These are phyloP conservation scores for Boechera stricta DNA, from an alignment of 345 rosid species.

Conservation along the genomic window DNA sequence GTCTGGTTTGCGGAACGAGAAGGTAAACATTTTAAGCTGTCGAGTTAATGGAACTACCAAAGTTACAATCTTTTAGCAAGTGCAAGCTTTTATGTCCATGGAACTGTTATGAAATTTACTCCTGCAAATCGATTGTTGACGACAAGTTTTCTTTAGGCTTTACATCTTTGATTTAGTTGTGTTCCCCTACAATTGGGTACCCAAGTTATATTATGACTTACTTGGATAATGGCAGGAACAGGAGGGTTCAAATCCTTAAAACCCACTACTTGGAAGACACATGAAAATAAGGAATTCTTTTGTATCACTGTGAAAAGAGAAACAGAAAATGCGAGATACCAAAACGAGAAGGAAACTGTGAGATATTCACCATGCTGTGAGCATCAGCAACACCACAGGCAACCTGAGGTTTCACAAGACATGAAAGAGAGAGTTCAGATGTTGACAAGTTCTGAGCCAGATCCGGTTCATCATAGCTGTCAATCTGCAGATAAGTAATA, in stretches of 20 bases:
- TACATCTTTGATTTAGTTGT: neutral
- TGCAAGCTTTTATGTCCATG: no score
- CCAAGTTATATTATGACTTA: constrained; percentile 37
- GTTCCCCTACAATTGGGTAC: neutral
- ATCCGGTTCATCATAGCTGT: constrained; percentile 64
- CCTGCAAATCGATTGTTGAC: constrained; percentile 58
- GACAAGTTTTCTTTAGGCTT: constrained; percentile 10
- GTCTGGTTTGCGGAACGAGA: no score
- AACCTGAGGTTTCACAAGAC: constrained; percentile 92
- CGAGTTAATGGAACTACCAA: no score
- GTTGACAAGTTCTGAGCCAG: constrained; percentile 55
- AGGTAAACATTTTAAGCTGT: no score
- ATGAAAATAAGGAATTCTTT: neutral
- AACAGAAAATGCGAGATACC: neutral
- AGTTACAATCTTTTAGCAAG: no score
- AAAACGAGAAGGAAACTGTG: neutral
- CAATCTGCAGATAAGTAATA: constrained; percentile 59
- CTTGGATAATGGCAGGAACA: constrained; percentile 93
- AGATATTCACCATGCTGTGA: constrained; percentile 78
- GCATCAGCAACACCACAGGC: constrained; percentile 98
- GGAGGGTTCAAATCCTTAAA: constrained; percentile 74
- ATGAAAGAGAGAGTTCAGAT: constrained; percentile 72
- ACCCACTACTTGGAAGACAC: constrained; percentile 70
- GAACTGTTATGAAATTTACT: constrained; percentile 3
- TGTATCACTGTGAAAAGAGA: neutral